Evolutionary conservation across 176 grass and related monocot species (phyloP).

Genomic region (Triticum turgidum): DNA sequence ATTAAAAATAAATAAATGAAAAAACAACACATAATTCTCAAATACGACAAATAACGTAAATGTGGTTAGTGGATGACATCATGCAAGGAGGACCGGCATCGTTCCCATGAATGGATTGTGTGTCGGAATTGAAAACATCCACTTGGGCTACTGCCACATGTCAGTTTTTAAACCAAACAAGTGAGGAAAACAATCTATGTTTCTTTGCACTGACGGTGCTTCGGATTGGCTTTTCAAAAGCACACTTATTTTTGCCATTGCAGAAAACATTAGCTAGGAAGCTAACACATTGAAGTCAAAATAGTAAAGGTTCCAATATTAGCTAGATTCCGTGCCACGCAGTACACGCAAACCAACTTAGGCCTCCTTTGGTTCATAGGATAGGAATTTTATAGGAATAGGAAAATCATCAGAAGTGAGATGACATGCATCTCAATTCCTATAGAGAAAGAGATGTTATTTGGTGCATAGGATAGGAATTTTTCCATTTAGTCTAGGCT

Average conservation of each 20-base stretch:
- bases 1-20: not conserved
- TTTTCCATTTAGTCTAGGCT: no score
- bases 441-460: no score
- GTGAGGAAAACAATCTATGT: not conserved
- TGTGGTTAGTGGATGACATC: not conserved
- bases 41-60: not conserved
- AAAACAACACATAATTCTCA: not conserved
- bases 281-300: slow-evolving; percentile 4
- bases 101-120: not conserved
- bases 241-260: slow-evolving; percentile 1
- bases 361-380: no score
- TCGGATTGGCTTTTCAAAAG: not conserved
- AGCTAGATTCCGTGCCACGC: no score
- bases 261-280: not conserved
- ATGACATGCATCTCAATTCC: no score
- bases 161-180: slow-evolving; percentile 11
- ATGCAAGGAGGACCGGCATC: not conserved
- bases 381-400: no score
- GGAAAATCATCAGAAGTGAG: no score
- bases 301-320: not conserved
- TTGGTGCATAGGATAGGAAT: no score
- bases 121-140: slow-evolving; percentile 1
- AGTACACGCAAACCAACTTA: no score
- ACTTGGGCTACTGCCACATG: not conserved
- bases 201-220: not conserved